These are phyloP conservation scores for Artemisia tridentata DNA, from an alignment of 129 eudicot species.

Conservation along the genomic window DNA sequence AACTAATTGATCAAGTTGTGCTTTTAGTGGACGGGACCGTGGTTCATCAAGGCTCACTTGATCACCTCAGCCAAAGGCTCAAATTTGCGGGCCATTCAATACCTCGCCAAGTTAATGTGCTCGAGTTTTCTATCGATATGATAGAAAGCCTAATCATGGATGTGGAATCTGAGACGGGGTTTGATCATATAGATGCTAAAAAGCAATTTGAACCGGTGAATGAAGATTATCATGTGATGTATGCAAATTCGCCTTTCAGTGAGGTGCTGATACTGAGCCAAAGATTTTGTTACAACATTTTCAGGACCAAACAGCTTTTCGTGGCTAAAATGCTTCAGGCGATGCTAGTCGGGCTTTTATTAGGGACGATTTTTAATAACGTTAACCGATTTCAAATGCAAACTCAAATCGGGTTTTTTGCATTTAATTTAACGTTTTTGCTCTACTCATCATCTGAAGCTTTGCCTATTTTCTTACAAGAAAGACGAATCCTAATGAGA, in stretches of 20 bases:
- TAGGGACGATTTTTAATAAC: constrained; percentile 55
- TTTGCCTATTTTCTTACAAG: constrained; percentile 71
- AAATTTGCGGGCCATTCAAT: constrained; percentile 48
- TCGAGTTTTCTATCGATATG: constrained; percentile 69
- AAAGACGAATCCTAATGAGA: constrained; percentile 50
- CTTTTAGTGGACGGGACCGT: constrained; percentile 50
- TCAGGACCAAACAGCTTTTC: constrained; percentile 62
- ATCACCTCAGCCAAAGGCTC: constrained; percentile 47
- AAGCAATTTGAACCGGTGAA: constrained; percentile 14
- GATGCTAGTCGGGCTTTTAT: constrained; percentile 44
- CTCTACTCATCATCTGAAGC: constrained; percentile 74
- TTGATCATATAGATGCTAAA: constrained; percentile 23
- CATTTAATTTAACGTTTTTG: constrained; percentile 61
- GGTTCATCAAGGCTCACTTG: constrained; percentile 55
- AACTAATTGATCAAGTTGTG: constrained; percentile 52
- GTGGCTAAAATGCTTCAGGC: constrained; percentile 43
- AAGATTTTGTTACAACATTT: constrained; percentile 56
- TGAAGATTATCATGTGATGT: constrained; percentile 24
- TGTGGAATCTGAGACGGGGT: constrained; percentile 14
- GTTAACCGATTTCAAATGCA: constrained; percentile 37
- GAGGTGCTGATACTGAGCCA: constrained; percentile 62
- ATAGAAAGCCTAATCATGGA: constrained; percentile 34
- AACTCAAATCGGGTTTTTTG: constrained; percentile 69
- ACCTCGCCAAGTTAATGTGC: constrained; percentile 64
- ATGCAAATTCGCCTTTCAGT: constrained; percentile 34